These are phyloP conservation scores for Aspergillus kassunensis DNA, from an alignment of 495 filamentous ascomycete genomes.

Conservation along the genomic window DNA sequence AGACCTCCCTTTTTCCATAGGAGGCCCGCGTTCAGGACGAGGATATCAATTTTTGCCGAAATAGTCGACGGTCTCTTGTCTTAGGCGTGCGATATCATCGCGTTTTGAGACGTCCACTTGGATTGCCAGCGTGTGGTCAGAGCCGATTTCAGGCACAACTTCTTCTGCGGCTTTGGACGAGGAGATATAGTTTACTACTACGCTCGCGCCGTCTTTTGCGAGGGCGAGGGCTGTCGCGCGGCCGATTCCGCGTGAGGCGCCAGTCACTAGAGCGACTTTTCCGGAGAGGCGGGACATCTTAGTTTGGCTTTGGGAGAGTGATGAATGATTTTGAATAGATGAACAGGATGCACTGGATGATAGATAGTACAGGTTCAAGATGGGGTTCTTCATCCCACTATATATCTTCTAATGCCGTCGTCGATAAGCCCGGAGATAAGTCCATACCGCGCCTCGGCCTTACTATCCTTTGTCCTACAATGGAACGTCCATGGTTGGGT, in stretches of 20 bases:
- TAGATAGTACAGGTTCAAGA: no score
- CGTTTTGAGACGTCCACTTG: slow-evolving; percentile 4
- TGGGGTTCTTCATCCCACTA: no score
- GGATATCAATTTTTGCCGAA: slow-evolving; percentile 37
- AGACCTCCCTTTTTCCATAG: slow-evolving; percentile 38
- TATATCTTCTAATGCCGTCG: no score
- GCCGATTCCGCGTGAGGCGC: slow-evolving; percentile 51
- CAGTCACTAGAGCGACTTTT: slow-evolving; percentile 42
- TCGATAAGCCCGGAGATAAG: no score
- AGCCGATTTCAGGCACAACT: slow-evolving; percentile 5
- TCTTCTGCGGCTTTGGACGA: background rate
- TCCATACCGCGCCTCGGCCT: no score
- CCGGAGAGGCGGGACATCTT: slow-evolving; percentile 2
- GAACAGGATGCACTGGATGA: no score
- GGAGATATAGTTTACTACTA: slow-evolving; percentile 30
- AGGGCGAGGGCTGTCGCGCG: slow-evolving; percentile 43
- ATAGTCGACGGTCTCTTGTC: slow-evolving; percentile 16
- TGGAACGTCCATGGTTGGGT: no score
- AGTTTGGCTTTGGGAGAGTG: no score
- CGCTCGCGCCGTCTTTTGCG: slow-evolving; percentile 35
- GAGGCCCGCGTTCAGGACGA: slow-evolving; percentile 54
- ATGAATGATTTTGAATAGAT: no score
- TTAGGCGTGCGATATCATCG: background rate
- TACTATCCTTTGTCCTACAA: no score
- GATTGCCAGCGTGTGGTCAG: slow-evolving; percentile 1